Evolutionary conservation across 352 stramenopile species (phyloP), one percentile per base, ranked within the genome.

Genomic region (Phytophthora pisi): DNA sequence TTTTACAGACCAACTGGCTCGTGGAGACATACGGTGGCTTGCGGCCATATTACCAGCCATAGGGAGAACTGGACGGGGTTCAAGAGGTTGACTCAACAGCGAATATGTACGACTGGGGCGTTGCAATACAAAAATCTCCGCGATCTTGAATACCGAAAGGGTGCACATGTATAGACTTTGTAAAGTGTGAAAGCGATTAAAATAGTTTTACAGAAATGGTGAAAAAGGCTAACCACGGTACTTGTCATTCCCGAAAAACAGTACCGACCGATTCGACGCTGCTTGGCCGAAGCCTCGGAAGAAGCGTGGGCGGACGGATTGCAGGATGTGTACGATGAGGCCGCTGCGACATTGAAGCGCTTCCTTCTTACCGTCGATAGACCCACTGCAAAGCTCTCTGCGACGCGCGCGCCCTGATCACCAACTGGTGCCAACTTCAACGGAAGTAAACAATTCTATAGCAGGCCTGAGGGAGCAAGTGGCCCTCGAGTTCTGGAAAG

Each of bases 41-140:
- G 47, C 31, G 24, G 16, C n/a, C 51, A 43, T 31, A 31, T 31
- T 31, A 42, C 53, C 45, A 50, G 52, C 31, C 45, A 72, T 72
- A 68, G 59, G 47, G 58, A 59, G 51, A 47, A 52, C 34, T 45
- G 20, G 24, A 62, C 34, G 36, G n/a, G 8, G 18, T 13, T 42
- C 34, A 42, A 42, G 2, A 42, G 10, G 9, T 4, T 42, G 34
- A 30, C 5, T 30, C 4, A 30, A 6, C 26, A 30, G 26, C 5
- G 26, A 28, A 28, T 28, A 20, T 20, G 20, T 20, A 20, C 20
- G 20, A 20, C 20, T 20, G 26, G 26, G 26, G 2, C 26, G 4
- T 2, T 28, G 26, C 26, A 30, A 30, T 30, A 30, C 34, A 42
- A 42, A 42, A 42, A 4, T 42, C 10, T 10, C 36, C 15, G 36